A percentile compares a stretch with the other conserved stretches of the same genome.
phyloP scores from a whole-genome alignment of 805 yeast species.

The Yamadazyma olivae region DNA sequence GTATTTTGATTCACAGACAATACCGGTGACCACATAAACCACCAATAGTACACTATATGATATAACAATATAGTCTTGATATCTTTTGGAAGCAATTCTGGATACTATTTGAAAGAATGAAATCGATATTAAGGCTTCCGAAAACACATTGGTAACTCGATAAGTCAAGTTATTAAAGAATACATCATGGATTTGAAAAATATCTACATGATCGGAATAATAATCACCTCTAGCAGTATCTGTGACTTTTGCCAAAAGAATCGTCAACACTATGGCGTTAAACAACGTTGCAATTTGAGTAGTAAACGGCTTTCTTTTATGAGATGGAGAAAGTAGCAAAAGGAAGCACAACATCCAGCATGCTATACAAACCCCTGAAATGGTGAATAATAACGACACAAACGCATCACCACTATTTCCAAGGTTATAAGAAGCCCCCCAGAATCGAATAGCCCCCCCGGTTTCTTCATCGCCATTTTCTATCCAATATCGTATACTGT shows the following conservation, averaged over 20 bases:
- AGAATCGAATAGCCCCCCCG: not conserved
- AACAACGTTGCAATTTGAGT: conserved; percentile 58
- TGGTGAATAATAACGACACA: conserved; percentile 48
- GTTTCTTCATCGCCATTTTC: conserved; percentile 1
- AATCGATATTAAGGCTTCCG: conserved; percentile 44
- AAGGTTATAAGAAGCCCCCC: conserved; percentile 8
- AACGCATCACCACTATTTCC: conserved; percentile 40
- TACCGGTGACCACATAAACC: conserved; percentile 3
- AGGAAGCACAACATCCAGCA: conserved; percentile 70
- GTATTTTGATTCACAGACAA: conserved; percentile 7
- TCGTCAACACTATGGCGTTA: conserved; percentile 53
- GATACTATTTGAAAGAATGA: conserved; percentile 53
- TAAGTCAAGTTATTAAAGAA: conserved; percentile 37
- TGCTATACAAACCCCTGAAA: conserved; percentile 54
- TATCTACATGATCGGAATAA: conserved; percentile 50
- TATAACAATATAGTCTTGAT: conserved; percentile 2
- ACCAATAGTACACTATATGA: conserved; percentile 4
- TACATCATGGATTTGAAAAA: conserved; percentile 33
- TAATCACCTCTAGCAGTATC: conserved; percentile 49
- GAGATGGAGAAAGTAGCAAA: conserved; percentile 46
- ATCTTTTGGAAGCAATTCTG: conserved; percentile 3
- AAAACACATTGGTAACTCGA: conserved; percentile 38
- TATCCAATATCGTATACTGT: conserved; percentile 2
- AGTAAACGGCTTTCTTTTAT: conserved; percentile 53
- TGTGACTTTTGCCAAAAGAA: conserved; percentile 46